Base-by-base conservation (phyloP, 2,329 filamentous ascomycete genomes). In the Didymosphaeria variabile region DNA sequence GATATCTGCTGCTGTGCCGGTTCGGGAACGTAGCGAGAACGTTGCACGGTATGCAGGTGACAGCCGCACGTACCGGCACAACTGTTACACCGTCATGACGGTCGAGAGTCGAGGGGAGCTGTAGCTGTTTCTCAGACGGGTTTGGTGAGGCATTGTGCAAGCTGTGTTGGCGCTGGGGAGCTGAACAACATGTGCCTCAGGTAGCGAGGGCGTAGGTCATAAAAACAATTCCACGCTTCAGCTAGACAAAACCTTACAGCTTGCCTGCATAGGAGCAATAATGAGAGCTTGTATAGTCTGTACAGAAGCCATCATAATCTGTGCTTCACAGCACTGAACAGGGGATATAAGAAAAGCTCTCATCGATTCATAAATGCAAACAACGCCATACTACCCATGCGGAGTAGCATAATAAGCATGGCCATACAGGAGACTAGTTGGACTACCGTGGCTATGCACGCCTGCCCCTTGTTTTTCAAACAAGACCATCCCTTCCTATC, bases 321-420 rank as follows among this genome's bases (percentile, higher is more conserved):
- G 26, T 29, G 26, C 3, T 21, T 21, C 26, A 13, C 26, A 55
- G 26, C 8, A 44, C 29, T 17, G 17, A 32, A 7, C 53, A n/a
- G 31, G 47, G 42, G 19, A 34, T 21, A 29, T 17, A 23, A 29
- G 8, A 45, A 40, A 15, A 32, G 45, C 31, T 34, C 31, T 40
- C 29, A 5, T 55, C 13, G 17, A 55, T 36, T 55, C n/a, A 55
- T 55, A 8, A 46, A 29, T 55, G 42, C 19, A 45, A 46, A 45
- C 26, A 51, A 52, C 53, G 40, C 53, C 47, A 60, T 50, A 46
- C 53, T 60, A 44, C 53, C 51, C 53, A 57, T 60, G 58, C 52
- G 52, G 40, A 40, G 31, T 45, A 45, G 52, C 32, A 55, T 47
- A 21, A 55, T 42, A 55, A 42, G 31, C 45, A 50, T 52, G 17